phyloP scores from a whole-genome alignment of 1,284 basidiomycete species.

The Ceraceosorus bombacis region DNA sequence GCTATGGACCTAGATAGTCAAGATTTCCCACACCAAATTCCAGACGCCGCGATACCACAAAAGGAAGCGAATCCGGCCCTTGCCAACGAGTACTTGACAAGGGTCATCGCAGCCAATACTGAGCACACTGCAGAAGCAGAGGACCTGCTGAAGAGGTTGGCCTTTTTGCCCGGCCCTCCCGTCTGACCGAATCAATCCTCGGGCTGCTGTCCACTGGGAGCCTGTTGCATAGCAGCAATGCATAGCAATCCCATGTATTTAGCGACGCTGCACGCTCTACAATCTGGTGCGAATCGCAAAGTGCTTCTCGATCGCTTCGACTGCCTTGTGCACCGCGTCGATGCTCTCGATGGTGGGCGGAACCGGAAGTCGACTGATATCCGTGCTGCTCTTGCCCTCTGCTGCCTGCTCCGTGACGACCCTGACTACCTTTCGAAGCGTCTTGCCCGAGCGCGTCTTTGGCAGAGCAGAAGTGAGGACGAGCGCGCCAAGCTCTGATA shows the following conservation, averaged over 20 bases:
- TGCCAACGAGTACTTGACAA: constrained; percentile 42
- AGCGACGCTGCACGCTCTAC: no score
- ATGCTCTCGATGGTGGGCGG: constrained; percentile 10
- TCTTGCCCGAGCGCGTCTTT: constrained; percentile 43
- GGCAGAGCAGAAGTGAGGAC: constrained; percentile 27
- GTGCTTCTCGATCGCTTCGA: not conserved
- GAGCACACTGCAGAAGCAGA: constrained; percentile 42
- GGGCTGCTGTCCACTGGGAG: no score
- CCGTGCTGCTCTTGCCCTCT: constrained; percentile 18
- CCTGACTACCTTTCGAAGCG: constrained; percentile 26
- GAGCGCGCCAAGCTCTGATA: constrained; percentile 4
- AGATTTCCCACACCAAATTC: not conserved
- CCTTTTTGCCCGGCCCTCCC: constrained; percentile 9
- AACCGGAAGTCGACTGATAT: not conserved
- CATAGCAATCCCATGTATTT: no score
- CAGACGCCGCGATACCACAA: constrained; percentile 11
- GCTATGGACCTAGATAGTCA: not conserved
- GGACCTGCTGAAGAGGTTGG: constrained; percentile 37
- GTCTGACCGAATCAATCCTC: not conserved
- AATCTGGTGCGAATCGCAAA: not conserved
- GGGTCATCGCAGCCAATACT: constrained; percentile 41
- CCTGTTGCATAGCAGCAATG: no score
- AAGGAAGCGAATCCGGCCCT: constrained; percentile 31
- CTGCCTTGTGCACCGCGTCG: not conserved
- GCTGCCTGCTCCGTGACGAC: constrained; percentile 37